Conservation (phyloP, 805 yeast species). For the Yamadazyma sp. region DNA sequence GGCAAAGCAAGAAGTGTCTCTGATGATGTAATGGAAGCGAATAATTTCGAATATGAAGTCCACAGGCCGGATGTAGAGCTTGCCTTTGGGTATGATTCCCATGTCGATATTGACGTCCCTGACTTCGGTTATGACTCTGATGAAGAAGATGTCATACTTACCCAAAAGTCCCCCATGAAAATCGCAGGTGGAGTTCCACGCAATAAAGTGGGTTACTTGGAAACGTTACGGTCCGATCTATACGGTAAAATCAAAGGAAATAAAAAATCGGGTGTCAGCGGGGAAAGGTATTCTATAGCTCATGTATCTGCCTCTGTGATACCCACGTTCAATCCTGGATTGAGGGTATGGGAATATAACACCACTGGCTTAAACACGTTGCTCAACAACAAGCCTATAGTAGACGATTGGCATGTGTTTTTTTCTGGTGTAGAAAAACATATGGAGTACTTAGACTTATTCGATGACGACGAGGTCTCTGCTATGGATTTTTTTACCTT, state of each 20-base stretch:
- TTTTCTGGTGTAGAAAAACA: constrained; percentile 47
- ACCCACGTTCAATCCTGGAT: constrained; percentile 82
- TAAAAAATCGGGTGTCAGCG: constrained; percentile 40
- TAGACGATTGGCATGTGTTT: constrained; percentile 59
- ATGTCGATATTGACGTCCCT: background rate
- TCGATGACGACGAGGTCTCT: constrained; percentile 19
- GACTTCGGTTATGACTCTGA: constrained; percentile 21
- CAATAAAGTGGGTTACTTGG: constrained; percentile 66
- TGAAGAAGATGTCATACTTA: constrained; percentile 16
- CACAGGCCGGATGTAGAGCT: background rate
- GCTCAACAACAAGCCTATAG: constrained; percentile 1
- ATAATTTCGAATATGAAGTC: constrained; percentile 1
- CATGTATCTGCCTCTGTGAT: constrained; percentile 73
- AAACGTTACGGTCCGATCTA: constrained; percentile 49
- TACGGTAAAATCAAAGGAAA: constrained; percentile 51
- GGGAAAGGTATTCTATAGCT: constrained; percentile 66
- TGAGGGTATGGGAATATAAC: constrained; percentile 86
- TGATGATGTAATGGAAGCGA: constrained; percentile 4
- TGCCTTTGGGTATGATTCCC: too few species aligned
- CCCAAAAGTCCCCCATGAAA: constrained; percentile 15
- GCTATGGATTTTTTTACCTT: constrained; percentile 12
- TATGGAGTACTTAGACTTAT: constrained; percentile 28
- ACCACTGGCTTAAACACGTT: constrained; percentile 48
- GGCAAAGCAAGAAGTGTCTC: constrained; percentile 7
- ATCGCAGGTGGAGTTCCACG: constrained; percentile 56